Evolutionary conservation across 352 stramenopile species (phyloP), one percentile per base, ranked within the genome.

Genomic region (Phytophthora palmivora): DNA sequence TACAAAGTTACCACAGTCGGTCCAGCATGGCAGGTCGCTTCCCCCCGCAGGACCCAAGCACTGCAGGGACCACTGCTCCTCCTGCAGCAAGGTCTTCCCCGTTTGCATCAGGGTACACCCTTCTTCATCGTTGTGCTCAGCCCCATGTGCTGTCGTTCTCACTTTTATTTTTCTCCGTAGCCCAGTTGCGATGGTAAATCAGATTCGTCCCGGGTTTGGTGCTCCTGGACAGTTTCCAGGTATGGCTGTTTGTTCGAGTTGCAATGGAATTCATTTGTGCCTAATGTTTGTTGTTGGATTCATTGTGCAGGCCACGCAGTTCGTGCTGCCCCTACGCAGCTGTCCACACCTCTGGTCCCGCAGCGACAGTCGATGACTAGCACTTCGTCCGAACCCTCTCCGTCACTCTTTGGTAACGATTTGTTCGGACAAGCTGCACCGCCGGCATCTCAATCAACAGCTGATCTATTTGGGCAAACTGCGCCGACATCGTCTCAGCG

Each of bases 271-370:
- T 42, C 10, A 16, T 24, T 11, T 60, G 28, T 42, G 36, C 7
- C n/a, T 58, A 15, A 56, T 32, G 3, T 24, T n/a, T 39, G 4
- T 32, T 14, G 3, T 58, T 53, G 7, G 44, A 10, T 32, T 62
- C 36, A 19, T 19, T 39, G 18, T 36, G 14, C 24, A 86, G 79
- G 73, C 14, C 60, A 75, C 38, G 69, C 73, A 1, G 70, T 83
- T 30, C 76, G 76, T 14, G 42, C 74, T 26, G 67, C 73, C 5
- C 78, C 76, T 24, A 88, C 79, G 36, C 82, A 91, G 48, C 52
- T 91, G 28, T 77, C 82, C 3, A 91, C 82, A 16, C 82, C 82
- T 6, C 53, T 91, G 2, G 78, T 87, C 7, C 62, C 72, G 0
- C 58, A 74, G 33, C 76, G 76, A 8, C 64, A 78, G 36, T 65